Evolutionary conservation across 2,329 filamentous ascomycete genomes (phyloP).

Genomic region (Nothomitra cinnamomea): DNA sequence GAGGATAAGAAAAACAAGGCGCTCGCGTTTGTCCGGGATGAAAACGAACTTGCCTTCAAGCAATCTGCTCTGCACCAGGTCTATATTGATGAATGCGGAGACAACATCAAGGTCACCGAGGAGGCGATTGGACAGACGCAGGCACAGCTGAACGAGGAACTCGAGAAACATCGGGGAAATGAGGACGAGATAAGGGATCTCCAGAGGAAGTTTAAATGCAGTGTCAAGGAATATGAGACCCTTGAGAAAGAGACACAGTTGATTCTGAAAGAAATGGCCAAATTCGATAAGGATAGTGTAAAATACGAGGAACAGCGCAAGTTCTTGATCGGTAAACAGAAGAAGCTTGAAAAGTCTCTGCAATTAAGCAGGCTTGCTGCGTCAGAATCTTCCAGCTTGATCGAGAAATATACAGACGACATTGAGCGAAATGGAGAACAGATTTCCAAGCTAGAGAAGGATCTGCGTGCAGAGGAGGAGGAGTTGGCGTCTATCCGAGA

Average conservation of each 20-base stretch:
- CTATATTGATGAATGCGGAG: constrained; percentile 71
- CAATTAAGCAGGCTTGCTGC: constrained; percentile 57
- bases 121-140: constrained; percentile 89
- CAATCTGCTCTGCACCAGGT: constrained; percentile 88
- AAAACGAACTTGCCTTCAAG: constrained; percentile 82
- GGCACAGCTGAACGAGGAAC: constrained; percentile 64
- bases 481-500: constrained; percentile 74
- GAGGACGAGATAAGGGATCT: constrained; percentile 82
- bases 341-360: constrained; percentile 85
- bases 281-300: constrained; percentile 89
- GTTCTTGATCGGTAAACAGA: constrained; percentile 76
- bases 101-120: constrained; percentile 75
- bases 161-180: constrained; percentile 80
- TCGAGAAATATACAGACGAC: constrained; percentile 61
- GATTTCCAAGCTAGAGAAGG: constrained; percentile 56
- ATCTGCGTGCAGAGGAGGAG: constrained; percentile 61
- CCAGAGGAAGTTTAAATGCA: constrained; percentile 67
- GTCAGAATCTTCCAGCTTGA: constrained; percentile 57
- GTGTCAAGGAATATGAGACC: constrained; percentile 65
- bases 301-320: constrained; percentile 98
- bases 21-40: constrained; percentile 70
- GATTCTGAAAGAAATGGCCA: constrained; percentile 71
- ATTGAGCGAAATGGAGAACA: constrained; percentile 62
- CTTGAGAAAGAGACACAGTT: constrained; percentile 69
- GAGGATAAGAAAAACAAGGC: constrained; percentile 97